phyloP scores from a whole-genome alignment of 2,329 filamentous ascomycete genomes.

The Cladosporium cucumerinum region DNA sequence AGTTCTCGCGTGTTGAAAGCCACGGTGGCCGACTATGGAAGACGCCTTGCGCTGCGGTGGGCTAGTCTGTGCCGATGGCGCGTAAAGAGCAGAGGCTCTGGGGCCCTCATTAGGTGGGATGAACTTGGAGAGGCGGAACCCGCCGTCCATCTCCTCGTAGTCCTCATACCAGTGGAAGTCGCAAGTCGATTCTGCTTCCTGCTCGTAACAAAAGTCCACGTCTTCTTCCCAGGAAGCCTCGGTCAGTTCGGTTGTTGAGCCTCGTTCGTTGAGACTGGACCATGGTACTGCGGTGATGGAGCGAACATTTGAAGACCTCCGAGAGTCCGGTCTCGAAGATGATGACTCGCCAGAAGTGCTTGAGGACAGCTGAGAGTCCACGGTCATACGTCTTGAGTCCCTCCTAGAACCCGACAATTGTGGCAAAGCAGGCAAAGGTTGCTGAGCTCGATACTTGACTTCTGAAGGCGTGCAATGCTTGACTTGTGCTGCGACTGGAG shows the following conservation, averaged over 20 bases:
- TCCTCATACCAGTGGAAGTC: constrained; percentile 56
- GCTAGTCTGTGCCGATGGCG: not conserved
- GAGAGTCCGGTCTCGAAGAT: constrained; percentile 2
- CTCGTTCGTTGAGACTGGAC: not conserved
- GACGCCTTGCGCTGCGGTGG: constrained; percentile 22
- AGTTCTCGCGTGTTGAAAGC: constrained; percentile 31
- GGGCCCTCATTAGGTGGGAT: not conserved
- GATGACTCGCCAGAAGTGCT: not conserved
- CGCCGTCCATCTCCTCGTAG: not conserved
- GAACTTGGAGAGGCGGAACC: constrained; percentile 10
- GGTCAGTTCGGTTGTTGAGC: not conserved
- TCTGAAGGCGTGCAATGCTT: constrained; percentile 8
- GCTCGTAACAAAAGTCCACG: constrained; percentile 61
- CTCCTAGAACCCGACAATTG: not conserved
- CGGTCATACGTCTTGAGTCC: constrained; percentile 7
- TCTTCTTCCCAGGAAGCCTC: constrained; percentile 55
- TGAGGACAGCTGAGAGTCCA: constrained; percentile 6
- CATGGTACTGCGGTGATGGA: not conserved
- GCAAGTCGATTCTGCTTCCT: constrained; percentile 58
- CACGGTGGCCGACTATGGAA: constrained; percentile 32
- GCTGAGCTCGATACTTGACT: constrained; percentile 12
- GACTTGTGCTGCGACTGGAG: not conserved
- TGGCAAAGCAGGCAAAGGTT: constrained; percentile 15
- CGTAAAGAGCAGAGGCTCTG: not conserved
- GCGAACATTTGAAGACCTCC: not conserved